Conservation (phyloP, 495 filamentous ascomycete species). For the Lasiosphaeria hispida region DNA sequence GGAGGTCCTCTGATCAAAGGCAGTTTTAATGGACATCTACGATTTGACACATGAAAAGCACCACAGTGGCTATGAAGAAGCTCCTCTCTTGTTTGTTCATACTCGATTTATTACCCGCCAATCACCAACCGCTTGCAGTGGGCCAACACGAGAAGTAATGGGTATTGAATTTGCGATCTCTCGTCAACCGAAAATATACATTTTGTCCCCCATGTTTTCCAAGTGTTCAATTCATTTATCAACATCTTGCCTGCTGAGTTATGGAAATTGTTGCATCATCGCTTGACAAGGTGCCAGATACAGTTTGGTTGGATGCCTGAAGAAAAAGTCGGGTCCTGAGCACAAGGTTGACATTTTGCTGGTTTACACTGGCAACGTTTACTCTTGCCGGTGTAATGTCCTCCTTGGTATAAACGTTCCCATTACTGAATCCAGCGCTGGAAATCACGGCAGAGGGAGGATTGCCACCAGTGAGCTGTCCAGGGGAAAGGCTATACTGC, state of each 20-base stretch:
- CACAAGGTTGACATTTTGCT: not conserved
- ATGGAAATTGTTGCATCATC: not conserved
- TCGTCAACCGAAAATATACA: too few species aligned
- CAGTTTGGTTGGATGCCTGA: not conserved
- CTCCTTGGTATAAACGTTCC: not conserved
- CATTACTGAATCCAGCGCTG: not conserved
- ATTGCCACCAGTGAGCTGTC: not conserved
- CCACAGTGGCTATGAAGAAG: too few species aligned
- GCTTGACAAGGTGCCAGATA: not conserved
- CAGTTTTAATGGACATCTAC: too few species aligned
- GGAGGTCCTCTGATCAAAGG: too few species aligned
- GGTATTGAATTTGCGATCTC: too few species aligned
- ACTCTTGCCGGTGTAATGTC: not conserved
- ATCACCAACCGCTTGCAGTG: too few species aligned
- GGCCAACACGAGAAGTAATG: too few species aligned
- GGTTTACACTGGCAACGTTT: not conserved
- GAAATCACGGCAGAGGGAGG: not conserved
- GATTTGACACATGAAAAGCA: too few species aligned
- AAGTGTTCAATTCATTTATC: too few species aligned
- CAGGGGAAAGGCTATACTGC: constrained; percentile 11
- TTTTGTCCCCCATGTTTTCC: too few species aligned
- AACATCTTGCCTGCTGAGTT: not conserved
- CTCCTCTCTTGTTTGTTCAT: too few species aligned
- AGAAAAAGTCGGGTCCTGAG: not conserved
- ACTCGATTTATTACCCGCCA: too few species aligned